Evolutionary conservation across 2,329 filamentous ascomycete genomes (phyloP), one percentile per base, ranked within the genome.

Genomic region (Huntiella moniliformis): DNA sequence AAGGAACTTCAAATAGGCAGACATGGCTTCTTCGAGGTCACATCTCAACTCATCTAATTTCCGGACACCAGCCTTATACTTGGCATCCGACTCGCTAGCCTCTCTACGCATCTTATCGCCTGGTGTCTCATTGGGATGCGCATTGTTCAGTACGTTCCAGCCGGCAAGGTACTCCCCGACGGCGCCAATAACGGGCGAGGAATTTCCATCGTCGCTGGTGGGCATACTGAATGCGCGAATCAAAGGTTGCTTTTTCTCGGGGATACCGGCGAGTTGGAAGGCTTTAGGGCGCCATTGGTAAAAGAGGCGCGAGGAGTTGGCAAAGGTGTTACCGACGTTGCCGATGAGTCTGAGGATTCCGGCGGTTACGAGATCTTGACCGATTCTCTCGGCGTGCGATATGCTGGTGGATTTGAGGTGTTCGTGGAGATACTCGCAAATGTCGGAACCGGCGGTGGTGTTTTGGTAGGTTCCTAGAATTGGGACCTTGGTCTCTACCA

Each of bases 281-380:
- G 83, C 80, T 64, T 85, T 92, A 5, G 87, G 76, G 46, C 85
- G 80, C 91, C 91, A 98, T 61, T 98, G 91, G 61, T 98, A 98
- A 59, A 83, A 88, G 77, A 96, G 82, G 63, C 82, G 85, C 52
- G 87, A 94, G 68, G 87, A 96, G 64, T 98, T 98, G 55, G 88
- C 87, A 59, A 98, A 98, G 1, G 81, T 84, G 63, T 75, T 96
- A 50, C 91, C 91, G 45, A 98, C 87, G 56, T 91, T 95, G 52
- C 91, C 91, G 51, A 98, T 76, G 45, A 98, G 68, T 44, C 91
- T 78, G 56, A 98, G 67, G 58, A 95, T 88, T 34, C 91, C 88
- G 57, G 82, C 77, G 22, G 74, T 67, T 44, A 95, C 79, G 53
- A 98, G 69, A 59, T 98, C 91, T 63, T 98, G 91, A 8, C 91